A percentile compares a stretch with the other conserved stretches of the same genome.
Conservation (phyloP, 495 filamentous ascomycete genomes). For the Glutinoglossum americanum region DNA sequence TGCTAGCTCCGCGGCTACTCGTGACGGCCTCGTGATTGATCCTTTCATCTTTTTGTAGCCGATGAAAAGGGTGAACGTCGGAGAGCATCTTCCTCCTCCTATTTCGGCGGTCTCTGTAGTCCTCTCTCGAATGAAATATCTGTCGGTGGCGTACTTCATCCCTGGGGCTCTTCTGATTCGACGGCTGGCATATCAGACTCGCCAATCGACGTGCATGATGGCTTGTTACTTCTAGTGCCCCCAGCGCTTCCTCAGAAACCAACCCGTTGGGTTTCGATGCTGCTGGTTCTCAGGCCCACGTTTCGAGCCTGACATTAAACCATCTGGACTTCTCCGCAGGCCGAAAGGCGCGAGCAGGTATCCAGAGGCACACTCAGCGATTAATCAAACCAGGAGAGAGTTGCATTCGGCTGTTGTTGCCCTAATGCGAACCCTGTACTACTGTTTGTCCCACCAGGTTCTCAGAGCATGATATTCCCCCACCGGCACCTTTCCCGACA, state of each 20-base stretch:
- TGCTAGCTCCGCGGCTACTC: neutral
- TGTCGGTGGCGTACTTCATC: neutral
- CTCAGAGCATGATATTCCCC: neutral
- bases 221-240: neutral
- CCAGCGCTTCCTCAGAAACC: neutral
- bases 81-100: neutral
- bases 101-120: neutral
- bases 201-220: neutral
- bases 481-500: neutral
- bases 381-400: neutral
- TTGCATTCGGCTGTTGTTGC: neutral
- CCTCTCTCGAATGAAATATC: neutral
- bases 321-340: neutral
- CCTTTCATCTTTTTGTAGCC: neutral
- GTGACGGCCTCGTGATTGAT: neutral
- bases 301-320: neutral
- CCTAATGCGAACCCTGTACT: neutral
- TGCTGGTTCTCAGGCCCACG: neutral
- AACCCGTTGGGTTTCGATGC: neutral
- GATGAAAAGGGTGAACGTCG: neutral
- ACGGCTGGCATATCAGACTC: neutral
- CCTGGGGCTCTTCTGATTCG: neutral
- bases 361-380: neutral
- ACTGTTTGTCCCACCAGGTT: neutral
- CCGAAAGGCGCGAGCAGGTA: neutral